A percentile compares a stretch with the other conserved stretches of the same genome.
Conservation (phyloP, 116 monocot genomes). For the Cymodocea nodosa region DNA sequence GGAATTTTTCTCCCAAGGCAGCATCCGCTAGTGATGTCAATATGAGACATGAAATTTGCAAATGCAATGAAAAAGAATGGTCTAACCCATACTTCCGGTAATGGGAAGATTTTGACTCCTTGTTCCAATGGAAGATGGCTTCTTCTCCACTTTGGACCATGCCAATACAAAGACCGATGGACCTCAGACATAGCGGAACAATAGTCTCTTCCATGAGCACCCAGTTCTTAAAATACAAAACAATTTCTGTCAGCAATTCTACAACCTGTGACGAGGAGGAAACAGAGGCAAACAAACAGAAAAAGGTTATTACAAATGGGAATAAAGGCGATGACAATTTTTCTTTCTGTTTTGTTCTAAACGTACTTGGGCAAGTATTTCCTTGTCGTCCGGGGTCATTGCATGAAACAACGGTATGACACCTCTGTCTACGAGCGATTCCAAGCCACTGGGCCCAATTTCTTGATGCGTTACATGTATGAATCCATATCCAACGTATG, state of each 20-base stretch:
- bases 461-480: neutral
- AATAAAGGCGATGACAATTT: neutral
- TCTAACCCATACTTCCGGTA: neutral
- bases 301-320: neutral
- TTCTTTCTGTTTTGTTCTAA: neutral
- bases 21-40: conserved; percentile 37
- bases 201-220: conserved; percentile 37
- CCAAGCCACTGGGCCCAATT: conserved; percentile 14
- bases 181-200: conserved; percentile 55
- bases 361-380: conserved; percentile 33
- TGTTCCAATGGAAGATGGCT: conserved; percentile 23
- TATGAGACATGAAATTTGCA: conserved; percentile 22
- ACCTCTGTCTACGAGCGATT: conserved; percentile 31
- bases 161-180: conserved; percentile 22
- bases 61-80: conserved; percentile 9
- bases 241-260: conserved; percentile 35
- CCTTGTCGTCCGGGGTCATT: conserved; percentile 24
- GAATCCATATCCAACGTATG: neutral
- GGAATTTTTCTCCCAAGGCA: conserved; percentile 14
- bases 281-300: conserved; percentile 1
- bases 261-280: conserved; percentile 17
- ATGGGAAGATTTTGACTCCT: neutral
- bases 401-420: conserved; percentile 41
- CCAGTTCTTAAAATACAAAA: conserved; percentile 23
- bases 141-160: conserved; percentile 18